A percentile compares a stretch with the other conserved stretches of the same genome.
phyloP scores from a whole-genome alignment of 495 filamentous ascomycete genomes.

The Filosporella fistucella region DNA sequence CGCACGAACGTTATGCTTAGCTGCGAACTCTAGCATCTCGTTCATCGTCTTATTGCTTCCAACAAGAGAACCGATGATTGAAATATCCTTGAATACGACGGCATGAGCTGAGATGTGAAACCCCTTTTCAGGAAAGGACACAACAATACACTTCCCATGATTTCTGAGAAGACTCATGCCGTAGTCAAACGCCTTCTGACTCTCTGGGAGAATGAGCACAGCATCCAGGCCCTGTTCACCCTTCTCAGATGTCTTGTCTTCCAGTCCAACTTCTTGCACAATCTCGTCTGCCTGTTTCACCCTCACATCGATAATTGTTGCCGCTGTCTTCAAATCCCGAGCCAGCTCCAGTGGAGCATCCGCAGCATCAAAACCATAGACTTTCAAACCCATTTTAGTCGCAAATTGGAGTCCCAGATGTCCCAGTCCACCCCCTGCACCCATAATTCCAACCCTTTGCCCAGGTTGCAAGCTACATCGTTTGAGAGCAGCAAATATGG shows the following conservation, averaged over 20 bases:
- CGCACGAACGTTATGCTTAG: conserved; percentile 39
- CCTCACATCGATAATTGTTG: conserved; percentile 30
- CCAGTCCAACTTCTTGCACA: conserved; percentile 1
- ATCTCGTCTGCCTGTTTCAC: conserved; percentile 1
- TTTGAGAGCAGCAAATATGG: conserved; percentile 27
- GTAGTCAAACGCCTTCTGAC: conserved; percentile 35
- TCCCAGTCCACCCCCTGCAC: conserved; percentile 53
- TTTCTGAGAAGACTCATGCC: conserved; percentile 33
- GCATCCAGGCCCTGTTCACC: conserved; percentile 36
- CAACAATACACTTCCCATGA: conserved; percentile 34
- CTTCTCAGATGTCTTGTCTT: conserved; percentile 25
- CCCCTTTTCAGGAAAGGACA: conserved; percentile 36
- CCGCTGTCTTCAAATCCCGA: conserved; percentile 26
- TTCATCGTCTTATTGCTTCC: conserved; percentile 38
- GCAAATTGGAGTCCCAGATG: conserved; percentile 50
- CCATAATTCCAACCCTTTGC: conserved; percentile 46
- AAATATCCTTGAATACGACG: conserved; percentile 48
- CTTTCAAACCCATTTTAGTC: conserved; percentile 40
- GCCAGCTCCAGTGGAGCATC: conserved; percentile 37
- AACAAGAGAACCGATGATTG: conserved; percentile 38
- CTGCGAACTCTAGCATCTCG: conserved; percentile 44
- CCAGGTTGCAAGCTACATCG: conserved; percentile 36
- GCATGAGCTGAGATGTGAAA: conserved; percentile 35
- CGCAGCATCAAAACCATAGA: conserved; percentile 48
- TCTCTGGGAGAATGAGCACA: conserved; percentile 38